Conservation (phyloP, 225 moss, liverwort and hornwort species). For the Marchantia paleacea region DNA sequence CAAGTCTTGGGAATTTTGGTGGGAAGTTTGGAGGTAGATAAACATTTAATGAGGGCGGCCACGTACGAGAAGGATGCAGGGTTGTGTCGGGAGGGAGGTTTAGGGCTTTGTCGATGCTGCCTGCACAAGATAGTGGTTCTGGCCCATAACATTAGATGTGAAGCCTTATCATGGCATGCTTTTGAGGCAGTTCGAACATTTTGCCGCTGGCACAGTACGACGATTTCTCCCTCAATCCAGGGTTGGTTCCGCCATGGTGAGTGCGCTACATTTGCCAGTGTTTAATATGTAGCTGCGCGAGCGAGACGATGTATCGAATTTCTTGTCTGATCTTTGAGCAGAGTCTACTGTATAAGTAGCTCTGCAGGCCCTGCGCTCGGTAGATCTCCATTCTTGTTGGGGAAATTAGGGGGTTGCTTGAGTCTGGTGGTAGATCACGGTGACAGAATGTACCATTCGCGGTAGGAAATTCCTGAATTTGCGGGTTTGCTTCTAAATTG, state of each 20-base stretch:
- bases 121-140: neutral
- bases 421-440: neutral
- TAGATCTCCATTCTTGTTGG: neutral
- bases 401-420: neutral
- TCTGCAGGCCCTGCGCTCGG: neutral
- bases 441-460: neutral
- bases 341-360: neutral
- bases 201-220: neutral
- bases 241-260: slow-evolving; percentile 16
- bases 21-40: neutral
- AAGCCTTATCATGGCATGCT: slow-evolving; percentile 1
- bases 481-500: neutral
- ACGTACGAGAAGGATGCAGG: neutral
- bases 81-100: neutral
- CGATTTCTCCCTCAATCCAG: neutral
- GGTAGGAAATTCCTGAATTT: neutral
- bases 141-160: too few relatives aligned
- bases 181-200: neutral
- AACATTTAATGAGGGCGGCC: neutral
- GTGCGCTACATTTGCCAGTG: neutral
- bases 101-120: neutral
- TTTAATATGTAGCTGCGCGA: neutral
- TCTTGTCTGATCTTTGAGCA: neutral
- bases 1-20: neutral
- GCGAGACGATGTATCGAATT: neutral